phyloP scores from a whole-genome alignment of 1,139 yeast genomes.

The Candida albicans region DNA sequence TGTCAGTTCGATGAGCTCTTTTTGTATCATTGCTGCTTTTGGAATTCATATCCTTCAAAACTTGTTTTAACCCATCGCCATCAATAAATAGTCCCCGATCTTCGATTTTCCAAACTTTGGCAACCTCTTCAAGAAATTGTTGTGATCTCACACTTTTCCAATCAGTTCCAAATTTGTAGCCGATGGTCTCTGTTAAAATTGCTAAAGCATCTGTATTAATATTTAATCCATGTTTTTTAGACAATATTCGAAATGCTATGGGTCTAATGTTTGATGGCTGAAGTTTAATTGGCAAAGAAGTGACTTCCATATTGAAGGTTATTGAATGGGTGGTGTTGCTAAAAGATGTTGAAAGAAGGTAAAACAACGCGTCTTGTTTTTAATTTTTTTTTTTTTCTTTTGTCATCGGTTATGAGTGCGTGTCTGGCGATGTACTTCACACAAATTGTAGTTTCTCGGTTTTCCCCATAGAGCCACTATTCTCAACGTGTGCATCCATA shows the following conservation, averaged over 20 bases:
- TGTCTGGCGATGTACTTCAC: no score
- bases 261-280: constrained; percentile 86
- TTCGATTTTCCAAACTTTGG: constrained; percentile 81
- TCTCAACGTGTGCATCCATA: no score
- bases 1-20: constrained; percentile 31
- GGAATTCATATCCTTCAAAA: constrained; percentile 49
- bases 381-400: not conserved
- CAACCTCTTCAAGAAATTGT: constrained; percentile 73
- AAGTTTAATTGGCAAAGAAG: constrained; percentile 64
- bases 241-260: constrained; percentile 80
- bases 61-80: constrained; percentile 63
- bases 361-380: not conserved
- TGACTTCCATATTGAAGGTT: constrained; percentile 8
- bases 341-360: not conserved
- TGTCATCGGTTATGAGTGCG: no score
- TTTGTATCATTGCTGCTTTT: constrained; percentile 13
- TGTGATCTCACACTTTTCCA: constrained; percentile 78
- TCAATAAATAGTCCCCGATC: constrained; percentile 86
- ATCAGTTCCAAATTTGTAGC: constrained; percentile 75
- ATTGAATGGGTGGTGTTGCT: not conserved
- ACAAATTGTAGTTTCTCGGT: no score
- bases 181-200: constrained; percentile 69
- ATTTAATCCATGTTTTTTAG: constrained; percentile 90
- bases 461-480: no score
- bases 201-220: constrained; percentile 82